phyloP scores from a whole-genome alignment of 176 grass and related monocot genomes.

The Oryza rufipogon region DNA sequence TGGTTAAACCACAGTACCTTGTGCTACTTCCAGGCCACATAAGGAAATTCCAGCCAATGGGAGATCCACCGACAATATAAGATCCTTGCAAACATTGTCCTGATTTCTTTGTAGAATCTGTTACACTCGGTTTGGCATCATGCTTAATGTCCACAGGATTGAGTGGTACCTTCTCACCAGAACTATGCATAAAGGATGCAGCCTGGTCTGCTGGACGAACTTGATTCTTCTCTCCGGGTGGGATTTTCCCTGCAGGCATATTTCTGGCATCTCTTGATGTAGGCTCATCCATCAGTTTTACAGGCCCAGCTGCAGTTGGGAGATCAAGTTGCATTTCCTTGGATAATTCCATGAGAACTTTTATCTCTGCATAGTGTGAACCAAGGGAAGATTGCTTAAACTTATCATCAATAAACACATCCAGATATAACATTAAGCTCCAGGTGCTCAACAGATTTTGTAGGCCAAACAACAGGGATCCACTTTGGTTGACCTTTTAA shows the following conservation, averaged over 20 bases:
- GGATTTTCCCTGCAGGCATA: conserved; percentile 6
- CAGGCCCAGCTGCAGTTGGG: conserved; percentile 32
- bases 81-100: conserved; percentile 52
- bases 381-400: conserved; percentile 18
- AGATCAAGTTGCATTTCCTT: conserved; percentile 56
- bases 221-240: conserved; percentile 29
- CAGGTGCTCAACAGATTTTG: not conserved
- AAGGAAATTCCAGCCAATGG: conserved; percentile 82
- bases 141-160: conserved; percentile 22
- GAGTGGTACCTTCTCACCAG: conserved; percentile 20
- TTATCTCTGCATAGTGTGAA: conserved; percentile 51
- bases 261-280: conserved; percentile 21
- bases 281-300: conserved; percentile 32
- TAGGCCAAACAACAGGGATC: not conserved
- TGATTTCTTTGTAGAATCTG: conserved; percentile 44
- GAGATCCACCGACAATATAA: conserved; percentile 85
- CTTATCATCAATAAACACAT: conserved; percentile 9
- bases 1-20: conserved; percentile 66
- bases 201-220: conserved; percentile 29
- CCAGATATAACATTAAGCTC: conserved; percentile 2
- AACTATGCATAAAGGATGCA: conserved; percentile 29
- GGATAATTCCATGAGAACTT: conserved; percentile 58
- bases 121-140: not conserved
- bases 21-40: conserved; percentile 66
- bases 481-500: not conserved